Evolutionary conservation across 345 rosid genomes (phyloP).

Genomic region (Orychophragmus violaceus): DNA sequence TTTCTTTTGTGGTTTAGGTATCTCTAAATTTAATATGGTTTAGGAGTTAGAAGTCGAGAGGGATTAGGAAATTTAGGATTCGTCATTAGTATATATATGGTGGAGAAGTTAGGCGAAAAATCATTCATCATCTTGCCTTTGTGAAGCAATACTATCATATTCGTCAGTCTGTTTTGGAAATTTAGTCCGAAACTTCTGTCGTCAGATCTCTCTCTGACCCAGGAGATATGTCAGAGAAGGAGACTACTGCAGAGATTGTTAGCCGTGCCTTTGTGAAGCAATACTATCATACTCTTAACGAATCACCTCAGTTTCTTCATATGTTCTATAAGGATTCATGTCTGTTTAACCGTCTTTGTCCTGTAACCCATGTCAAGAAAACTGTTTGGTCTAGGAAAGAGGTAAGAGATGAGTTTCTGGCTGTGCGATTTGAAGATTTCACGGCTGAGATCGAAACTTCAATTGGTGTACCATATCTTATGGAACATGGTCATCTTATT

Average conservation of each 20-base stretch:
- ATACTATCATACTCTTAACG: conserved; percentile 8
- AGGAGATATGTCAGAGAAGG: not conserved
- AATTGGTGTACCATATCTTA: conserved; percentile 12
- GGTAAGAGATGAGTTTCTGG: conserved; percentile 18
- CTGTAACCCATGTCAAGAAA: conserved; percentile 1
- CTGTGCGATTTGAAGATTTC: conserved; percentile 1
- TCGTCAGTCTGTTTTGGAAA: not conserved
- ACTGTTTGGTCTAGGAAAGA: conserved; percentile 3
- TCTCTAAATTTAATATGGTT: not conserved
- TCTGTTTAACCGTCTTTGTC: conserved; percentile 17
- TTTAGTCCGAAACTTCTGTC: not conserved
- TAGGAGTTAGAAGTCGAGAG: not conserved
- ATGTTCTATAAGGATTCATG: conserved; percentile 2
- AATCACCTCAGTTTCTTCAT: conserved; percentile 14
- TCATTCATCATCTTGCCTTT: conserved; percentile 3
- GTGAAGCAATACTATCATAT: not conserved
- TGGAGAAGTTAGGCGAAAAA: not conserved
- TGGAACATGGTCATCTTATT: not conserved
- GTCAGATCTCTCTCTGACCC: not conserved
- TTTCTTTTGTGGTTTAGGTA: not conserved
- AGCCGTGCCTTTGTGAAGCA: conserved; percentile 3
- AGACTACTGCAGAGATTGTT: not conserved
- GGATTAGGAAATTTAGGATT: not conserved
- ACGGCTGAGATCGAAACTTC: conserved; percentile 11
- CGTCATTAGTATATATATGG: not conserved